Conservation (phyloP, 2,329 filamentous ascomycete genomes). For the Monilinia aucupariae region DNA sequence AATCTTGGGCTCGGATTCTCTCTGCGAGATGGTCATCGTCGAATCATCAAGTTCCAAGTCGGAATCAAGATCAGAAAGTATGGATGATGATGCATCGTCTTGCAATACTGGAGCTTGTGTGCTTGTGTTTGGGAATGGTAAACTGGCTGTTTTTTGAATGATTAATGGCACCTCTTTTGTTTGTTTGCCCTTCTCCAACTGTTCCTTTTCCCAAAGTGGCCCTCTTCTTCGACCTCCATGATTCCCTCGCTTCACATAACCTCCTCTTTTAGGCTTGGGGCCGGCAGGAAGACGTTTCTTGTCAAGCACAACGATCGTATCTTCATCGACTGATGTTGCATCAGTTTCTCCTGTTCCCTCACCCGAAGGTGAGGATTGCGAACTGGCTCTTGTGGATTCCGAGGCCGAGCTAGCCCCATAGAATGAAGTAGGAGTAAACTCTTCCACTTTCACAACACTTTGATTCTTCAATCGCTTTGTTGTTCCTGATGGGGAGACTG, state of each 20-base stretch:
- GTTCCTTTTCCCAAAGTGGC: slow-evolving; percentile 11
- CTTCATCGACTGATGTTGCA: slow-evolving; percentile 35
- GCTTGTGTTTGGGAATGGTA: neutral
- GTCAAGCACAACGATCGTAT: slow-evolving; percentile 30
- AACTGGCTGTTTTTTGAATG: neutral
- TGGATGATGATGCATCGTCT: slow-evolving; percentile 13
- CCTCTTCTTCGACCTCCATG: slow-evolving; percentile 17
- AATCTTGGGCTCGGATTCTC: slow-evolving; percentile 17
- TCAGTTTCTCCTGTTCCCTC: slow-evolving; percentile 27
- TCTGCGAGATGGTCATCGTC: slow-evolving; percentile 17
- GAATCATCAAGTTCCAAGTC: slow-evolving; percentile 21
- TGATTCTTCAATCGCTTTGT: slow-evolving; percentile 15
- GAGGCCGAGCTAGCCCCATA: slow-evolving; percentile 9
- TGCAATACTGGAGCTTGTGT: slow-evolving; percentile 9
- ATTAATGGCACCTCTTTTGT: neutral
- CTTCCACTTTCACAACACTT: slow-evolving; percentile 19
- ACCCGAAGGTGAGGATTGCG: slow-evolving; percentile 20
- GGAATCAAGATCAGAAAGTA: slow-evolving; percentile 17
- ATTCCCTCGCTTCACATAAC: neutral
- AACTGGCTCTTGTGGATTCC: slow-evolving; percentile 17
- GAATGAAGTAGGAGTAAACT: neutral
- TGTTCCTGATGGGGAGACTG: slow-evolving; percentile 12
- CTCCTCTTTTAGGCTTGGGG: slow-evolving; percentile 13
- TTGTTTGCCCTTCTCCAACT: slow-evolving; percentile 8
- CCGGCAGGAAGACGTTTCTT: neutral